phyloP scores from a whole-genome alignment of 2,329 filamentous ascomycete genomes.

The Ophiosphaerella korrae region DNA sequence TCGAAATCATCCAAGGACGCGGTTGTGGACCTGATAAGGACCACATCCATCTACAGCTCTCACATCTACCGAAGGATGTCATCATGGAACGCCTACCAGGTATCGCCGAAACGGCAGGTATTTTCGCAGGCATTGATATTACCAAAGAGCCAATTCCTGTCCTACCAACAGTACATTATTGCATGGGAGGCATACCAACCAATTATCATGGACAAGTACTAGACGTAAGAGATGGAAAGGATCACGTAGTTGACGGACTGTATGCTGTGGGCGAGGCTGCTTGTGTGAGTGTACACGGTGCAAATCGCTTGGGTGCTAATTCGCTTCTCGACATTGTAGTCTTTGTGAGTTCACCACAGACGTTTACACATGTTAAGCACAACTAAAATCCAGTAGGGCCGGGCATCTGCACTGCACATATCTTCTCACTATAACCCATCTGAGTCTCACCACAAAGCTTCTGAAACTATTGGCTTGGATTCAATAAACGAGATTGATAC shows the following conservation, averaged over 20 bases:
- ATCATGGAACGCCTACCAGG: slow-evolving; percentile 56
- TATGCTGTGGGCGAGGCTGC: slow-evolving; percentile 57
- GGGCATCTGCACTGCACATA: slow-evolving; percentile 52
- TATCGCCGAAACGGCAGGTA: slow-evolving; percentile 57
- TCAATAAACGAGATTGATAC: slow-evolving; percentile 44
- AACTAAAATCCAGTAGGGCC: slow-evolving; percentile 35
- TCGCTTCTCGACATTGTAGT: slow-evolving; percentile 57
- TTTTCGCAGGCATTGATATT: slow-evolving; percentile 58
- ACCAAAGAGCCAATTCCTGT: slow-evolving; percentile 58
- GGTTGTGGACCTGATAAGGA: slow-evolving; percentile 55
- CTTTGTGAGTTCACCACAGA: slow-evolving; percentile 41
- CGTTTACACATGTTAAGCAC: neutral
- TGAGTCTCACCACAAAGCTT: slow-evolving; percentile 40
- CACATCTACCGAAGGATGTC: slow-evolving; percentile 54
- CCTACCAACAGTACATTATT: slow-evolving; percentile 58
- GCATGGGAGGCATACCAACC: slow-evolving; percentile 58
- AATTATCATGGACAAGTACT: slow-evolving; percentile 57
- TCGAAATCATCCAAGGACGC: slow-evolving; percentile 55
- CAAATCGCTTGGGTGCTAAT: slow-evolving; percentile 56
- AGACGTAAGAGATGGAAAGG: slow-evolving; percentile 44
- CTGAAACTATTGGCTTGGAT: slow-evolving; percentile 42
- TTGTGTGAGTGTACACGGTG: slow-evolving; percentile 57
- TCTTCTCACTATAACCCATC: slow-evolving; percentile 48
- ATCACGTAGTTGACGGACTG: slow-evolving; percentile 52
- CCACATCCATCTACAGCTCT: slow-evolving; percentile 56